Evolutionary conservation across 2,329 filamentous ascomycete genomes (phyloP).

Genomic region (Arthrobotrys sphaeroides): DNA sequence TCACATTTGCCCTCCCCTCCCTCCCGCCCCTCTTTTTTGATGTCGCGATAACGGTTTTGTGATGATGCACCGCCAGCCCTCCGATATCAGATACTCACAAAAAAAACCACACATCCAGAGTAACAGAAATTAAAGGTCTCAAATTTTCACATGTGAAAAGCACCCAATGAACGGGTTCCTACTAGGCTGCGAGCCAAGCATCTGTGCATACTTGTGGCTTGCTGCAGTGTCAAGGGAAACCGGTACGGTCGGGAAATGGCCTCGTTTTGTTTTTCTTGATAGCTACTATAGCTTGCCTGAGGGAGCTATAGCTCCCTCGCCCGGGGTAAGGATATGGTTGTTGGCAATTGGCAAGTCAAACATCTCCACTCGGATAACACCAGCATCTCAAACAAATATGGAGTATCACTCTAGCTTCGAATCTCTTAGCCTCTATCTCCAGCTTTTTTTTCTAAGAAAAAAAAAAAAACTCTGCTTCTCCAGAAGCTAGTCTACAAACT

Average conservation of each 20-base stretch:
- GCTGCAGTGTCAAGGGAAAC: conserved; percentile 51
- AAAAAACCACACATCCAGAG: conserved; percentile 8
- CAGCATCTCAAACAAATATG: conserved; percentile 3
- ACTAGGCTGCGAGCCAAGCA: conserved; percentile 52
- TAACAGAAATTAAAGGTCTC: conserved; percentile 1
- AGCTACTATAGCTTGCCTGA: conserved; percentile 5
- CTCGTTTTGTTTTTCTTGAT: conserved; percentile 21
- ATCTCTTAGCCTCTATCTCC: not conserved
- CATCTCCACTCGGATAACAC: not conserved
- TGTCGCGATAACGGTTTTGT: not conserved
- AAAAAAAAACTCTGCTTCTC: no score
- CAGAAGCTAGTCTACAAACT: conserved; percentile 9
- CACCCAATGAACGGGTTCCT: conserved; percentile 16
- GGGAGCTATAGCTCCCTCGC: conserved; percentile 17
- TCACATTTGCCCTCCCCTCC: conserved; percentile 3
- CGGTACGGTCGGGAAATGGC: conserved; percentile 41
- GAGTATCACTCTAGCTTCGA: conserved; percentile 5
- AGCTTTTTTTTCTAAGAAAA: conserved; percentile 7
- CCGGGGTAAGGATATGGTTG: conserved; percentile 18
- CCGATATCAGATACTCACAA: conserved; percentile 3
- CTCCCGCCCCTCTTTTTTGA: not conserved
- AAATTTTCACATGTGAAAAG: conserved; percentile 49
- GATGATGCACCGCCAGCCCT: conserved; percentile 9
- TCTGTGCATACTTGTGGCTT: conserved; percentile 45
- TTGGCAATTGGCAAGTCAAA: conserved; percentile 18